A percentile compares a stretch with the other conserved stretches of the same genome.
These are phyloP conservation scores for Carex littledalei DNA, from an alignment of 176 grass and related monocot genomes.

Conservation along the genomic window DNA sequence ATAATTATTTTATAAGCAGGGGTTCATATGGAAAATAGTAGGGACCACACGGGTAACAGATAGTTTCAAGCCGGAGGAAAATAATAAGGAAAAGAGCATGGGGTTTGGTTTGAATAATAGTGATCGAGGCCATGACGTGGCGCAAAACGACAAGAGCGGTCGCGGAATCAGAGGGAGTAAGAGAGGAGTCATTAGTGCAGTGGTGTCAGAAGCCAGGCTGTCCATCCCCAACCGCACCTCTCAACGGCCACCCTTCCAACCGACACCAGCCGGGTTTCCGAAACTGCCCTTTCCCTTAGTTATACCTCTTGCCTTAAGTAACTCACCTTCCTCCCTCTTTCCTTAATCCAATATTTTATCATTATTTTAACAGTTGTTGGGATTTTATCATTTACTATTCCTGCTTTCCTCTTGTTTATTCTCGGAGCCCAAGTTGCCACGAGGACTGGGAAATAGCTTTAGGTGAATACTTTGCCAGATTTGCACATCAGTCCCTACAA, in stretches of 20 bases:
- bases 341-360: constrained; percentile 14
- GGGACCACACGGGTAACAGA: not conserved
- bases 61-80: not conserved
- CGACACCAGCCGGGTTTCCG: constrained; percentile 25
- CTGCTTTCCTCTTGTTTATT: not conserved
- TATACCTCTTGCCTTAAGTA: not conserved
- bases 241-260: constrained; percentile 31
- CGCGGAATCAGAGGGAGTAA: constrained; percentile 35
- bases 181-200: constrained; percentile 25
- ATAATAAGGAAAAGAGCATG: not conserved
- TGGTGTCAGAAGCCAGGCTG: constrained; percentile 24
- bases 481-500: not conserved
- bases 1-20: not conserved
- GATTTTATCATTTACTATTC: constrained; percentile 12
- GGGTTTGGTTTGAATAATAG: not conserved
- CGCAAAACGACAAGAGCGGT: constrained; percentile 24
- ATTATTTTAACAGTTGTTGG: not conserved
- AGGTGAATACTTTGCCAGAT: not conserved
- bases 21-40: not conserved
- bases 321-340: constrained; percentile 22
- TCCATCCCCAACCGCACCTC: constrained; percentile 7
- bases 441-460: not conserved
- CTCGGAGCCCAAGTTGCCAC: not conserved
- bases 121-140: constrained; percentile 13
- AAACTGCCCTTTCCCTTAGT: not conserved